phyloP scores from a whole-genome alignment of 208 protist genomes.

The Blechomonas ayalai region DNA sequence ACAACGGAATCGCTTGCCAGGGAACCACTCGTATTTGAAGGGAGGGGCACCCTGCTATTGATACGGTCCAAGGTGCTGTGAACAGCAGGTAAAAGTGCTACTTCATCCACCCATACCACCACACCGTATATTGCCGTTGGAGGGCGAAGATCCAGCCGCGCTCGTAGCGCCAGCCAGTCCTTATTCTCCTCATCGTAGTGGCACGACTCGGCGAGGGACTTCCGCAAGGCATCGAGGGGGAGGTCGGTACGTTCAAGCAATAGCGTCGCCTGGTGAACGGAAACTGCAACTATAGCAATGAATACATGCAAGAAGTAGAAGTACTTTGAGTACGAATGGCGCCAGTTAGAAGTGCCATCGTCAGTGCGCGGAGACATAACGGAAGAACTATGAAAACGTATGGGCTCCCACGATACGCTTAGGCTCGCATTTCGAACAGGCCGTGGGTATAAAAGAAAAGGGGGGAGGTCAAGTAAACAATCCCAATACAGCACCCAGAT shows the following conservation, averaged over 20 bases:
- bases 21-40: too few relatives aligned
- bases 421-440: too few relatives aligned
- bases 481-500: too few relatives aligned
- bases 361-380: too few relatives aligned
- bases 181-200: constrained; percentile 6
- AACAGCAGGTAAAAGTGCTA: constrained; percentile 25
- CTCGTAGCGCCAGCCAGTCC: background rate
- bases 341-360: too few relatives aligned
- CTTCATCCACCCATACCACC: constrained; percentile 55
- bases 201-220: constrained; percentile 18
- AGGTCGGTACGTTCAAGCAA: constrained; percentile 31
- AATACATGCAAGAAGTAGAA: constrained; percentile 7
- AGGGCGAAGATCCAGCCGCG: constrained; percentile 8
- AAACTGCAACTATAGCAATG: constrained; percentile 16
- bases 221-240: constrained; percentile 26
- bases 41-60: constrained; percentile 26
- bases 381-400: too few relatives aligned
- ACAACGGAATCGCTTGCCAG: too few relatives aligned
- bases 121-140: constrained; percentile 39
- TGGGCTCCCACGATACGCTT: too few relatives aligned
- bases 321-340: too few relatives aligned
- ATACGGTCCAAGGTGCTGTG: constrained; percentile 40
- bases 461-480: too few relatives aligned
- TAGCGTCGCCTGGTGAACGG: constrained; percentile 41
- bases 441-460: too few relatives aligned